phyloP scores from a whole-genome alignment of 2,329 filamentous ascomycete species.

The Arthroderma sp. region DNA sequence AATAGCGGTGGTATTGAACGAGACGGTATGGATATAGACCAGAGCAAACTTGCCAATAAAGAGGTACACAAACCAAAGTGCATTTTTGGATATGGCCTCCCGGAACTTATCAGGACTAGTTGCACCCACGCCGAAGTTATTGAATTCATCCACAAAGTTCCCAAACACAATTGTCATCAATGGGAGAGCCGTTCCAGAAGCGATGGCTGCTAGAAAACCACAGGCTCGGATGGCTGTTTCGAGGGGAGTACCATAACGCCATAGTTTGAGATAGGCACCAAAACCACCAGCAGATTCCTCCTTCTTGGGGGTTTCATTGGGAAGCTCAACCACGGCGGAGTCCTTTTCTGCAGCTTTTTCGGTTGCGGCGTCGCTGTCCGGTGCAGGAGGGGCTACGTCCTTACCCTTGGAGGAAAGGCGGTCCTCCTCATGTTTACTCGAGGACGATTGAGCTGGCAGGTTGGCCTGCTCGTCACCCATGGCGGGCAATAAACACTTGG shows the following conservation, averaged over 20 bases:
- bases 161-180: constrained; percentile 43
- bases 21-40: constrained; percentile 48
- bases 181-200: constrained; percentile 17
- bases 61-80: constrained; percentile 56
- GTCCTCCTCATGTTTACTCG: too few relatives aligned
- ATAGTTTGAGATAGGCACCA: constrained; percentile 9
- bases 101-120: constrained; percentile 24
- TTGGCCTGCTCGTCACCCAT: background rate
- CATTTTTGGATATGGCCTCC: constrained; percentile 24
- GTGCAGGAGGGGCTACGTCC: background rate
- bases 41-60: constrained; percentile 49
- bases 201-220: constrained; percentile 7
- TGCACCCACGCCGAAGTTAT: constrained; percentile 25
- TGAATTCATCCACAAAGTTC: constrained; percentile 36
- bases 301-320: constrained; percentile 2
- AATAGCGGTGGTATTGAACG: constrained; percentile 33
- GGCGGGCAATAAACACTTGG: background rate
- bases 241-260: constrained; percentile 8
- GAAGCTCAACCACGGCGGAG: constrained; percentile 5
- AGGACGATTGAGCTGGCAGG: too few relatives aligned
- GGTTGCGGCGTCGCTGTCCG: background rate
- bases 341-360: background rate
- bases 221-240: constrained; percentile 7
- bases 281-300: constrained; percentile 6
- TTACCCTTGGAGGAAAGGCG: too few relatives aligned